Conservation (phyloP, 2,329 filamentous ascomycete genomes). For the Gyromitra esculenta region DNA sequence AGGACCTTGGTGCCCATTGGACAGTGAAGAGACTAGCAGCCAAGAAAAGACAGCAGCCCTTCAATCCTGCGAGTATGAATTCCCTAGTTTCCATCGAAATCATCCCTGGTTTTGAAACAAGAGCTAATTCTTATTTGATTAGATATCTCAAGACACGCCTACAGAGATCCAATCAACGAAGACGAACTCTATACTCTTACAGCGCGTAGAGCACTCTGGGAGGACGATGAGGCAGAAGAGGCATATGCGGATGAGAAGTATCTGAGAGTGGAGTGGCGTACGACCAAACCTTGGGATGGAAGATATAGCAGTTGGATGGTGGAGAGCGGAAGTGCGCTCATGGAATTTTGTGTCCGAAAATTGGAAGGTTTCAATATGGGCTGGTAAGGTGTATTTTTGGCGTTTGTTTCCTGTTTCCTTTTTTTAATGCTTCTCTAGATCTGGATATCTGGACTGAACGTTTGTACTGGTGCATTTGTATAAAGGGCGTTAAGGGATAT, state of each 20-base stretch:
- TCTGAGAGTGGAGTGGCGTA: slow-evolving; percentile 33
- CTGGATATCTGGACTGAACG: slow-evolving; percentile 48
- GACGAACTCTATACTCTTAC: slow-evolving; percentile 32
- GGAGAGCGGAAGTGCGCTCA: slow-evolving; percentile 43
- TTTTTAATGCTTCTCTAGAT: slow-evolving; percentile 50
- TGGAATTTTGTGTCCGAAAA: slow-evolving; percentile 49
- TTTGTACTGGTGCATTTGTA: slow-evolving; percentile 46
- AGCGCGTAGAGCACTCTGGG: slow-evolving; percentile 42
- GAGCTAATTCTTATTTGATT: slow-evolving; percentile 8
- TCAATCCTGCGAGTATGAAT: slow-evolving; percentile 49
- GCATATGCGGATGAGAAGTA: slow-evolving; percentile 44
- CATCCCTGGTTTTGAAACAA: slow-evolving; percentile 3
- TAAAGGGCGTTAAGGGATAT: slow-evolving; percentile 34
- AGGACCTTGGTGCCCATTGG: slow-evolving; percentile 45
- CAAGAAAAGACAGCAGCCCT: slow-evolving; percentile 43
- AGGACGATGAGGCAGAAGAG: slow-evolving; percentile 47
- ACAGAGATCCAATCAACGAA: slow-evolving; percentile 50
- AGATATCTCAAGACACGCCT: slow-evolving; percentile 54
- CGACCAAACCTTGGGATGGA: slow-evolving; percentile 43
- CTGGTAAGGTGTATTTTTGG: slow-evolving; percentile 39
- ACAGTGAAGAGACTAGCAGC: slow-evolving; percentile 40
- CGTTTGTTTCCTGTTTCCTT: slow-evolving; percentile 34
- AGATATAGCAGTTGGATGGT: slow-evolving; percentile 44
- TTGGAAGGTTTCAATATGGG: slow-evolving; percentile 51
- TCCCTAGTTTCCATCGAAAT: not conserved